These are phyloP conservation scores for Dactylonectria macrodidyma DNA, from an alignment of 2,329 filamentous ascomycete genomes.

Conservation along the genomic window DNA sequence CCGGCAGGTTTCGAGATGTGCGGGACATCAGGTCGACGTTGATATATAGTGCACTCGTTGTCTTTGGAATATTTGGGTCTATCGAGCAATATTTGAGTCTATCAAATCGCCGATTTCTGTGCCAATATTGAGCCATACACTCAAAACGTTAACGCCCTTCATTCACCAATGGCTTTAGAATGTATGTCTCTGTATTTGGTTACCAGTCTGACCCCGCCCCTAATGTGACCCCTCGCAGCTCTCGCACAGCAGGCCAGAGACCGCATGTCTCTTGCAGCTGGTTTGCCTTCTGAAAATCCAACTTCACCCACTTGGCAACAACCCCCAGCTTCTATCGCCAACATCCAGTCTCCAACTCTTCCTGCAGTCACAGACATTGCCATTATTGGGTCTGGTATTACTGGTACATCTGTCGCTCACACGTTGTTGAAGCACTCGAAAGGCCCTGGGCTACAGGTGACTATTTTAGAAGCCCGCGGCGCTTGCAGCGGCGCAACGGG, in stretches of 20 bases:
- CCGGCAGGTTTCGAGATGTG: no score
- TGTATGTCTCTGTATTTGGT: no score
- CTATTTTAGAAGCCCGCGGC: constrained; percentile 45
- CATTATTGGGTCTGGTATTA: constrained; percentile 22
- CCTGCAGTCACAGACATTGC: constrained; percentile 3
- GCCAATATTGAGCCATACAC: no score
- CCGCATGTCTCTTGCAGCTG: neutral
- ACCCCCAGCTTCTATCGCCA: neutral
- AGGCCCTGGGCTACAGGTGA: constrained; percentile 20
- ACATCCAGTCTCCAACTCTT: neutral
- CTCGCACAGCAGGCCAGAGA: neutral
- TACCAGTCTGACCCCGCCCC: no score
- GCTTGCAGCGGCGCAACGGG: constrained; percentile 47
- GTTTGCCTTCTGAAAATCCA: neutral
- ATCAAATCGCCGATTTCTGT: no score
- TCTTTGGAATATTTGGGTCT: no score
- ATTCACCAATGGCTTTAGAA: no score
- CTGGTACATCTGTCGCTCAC: constrained; percentile 27
- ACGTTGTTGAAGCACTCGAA: constrained; percentile 36
- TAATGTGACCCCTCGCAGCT: no score
- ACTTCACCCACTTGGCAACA: neutral
- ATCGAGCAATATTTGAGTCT: no score
- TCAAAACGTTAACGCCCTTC: no score
- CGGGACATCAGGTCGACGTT: no score
- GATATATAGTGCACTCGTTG: no score